Evolutionary conservation across 208 protist genomes (phyloP).

Genomic region (Entamoeba moshkovskii): DNA sequence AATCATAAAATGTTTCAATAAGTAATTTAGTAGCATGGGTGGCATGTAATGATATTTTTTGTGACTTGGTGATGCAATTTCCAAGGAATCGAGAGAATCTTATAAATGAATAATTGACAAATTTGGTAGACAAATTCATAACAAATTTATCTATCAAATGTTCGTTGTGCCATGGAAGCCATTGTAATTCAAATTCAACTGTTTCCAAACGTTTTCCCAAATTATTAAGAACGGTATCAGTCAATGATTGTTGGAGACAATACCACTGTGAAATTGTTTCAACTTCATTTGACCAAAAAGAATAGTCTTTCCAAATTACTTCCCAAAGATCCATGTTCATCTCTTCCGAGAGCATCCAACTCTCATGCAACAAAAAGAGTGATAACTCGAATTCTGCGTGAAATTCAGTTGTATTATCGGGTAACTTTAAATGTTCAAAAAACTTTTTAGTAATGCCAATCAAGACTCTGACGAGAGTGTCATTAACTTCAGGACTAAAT

Average conservation of each 20-base stretch:
- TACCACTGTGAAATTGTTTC: not conserved
- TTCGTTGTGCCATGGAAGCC: not conserved
- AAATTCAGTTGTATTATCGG: not conserved
- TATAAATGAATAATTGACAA: not conserved
- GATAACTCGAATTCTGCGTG: not conserved
- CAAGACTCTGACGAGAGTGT: not conserved
- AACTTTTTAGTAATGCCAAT: not conserved
- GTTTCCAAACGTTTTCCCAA: not conserved
- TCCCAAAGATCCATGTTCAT: not conserved
- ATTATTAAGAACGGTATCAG: not conserved
- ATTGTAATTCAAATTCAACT: not conserved
- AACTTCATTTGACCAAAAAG: not conserved
- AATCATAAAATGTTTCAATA: slow-evolving; percentile 1
- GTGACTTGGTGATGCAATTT: not conserved
- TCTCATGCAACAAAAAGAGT: not conserved
- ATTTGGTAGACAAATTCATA: not conserved
- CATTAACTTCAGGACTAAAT: not conserved
- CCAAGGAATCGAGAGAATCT: not conserved
- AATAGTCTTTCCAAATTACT: not conserved
- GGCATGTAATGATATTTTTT: not conserved
- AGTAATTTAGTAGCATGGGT: not conserved
- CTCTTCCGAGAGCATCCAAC: not conserved
- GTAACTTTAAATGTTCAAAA: not conserved
- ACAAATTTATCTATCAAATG: not conserved
- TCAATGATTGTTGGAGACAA: not conserved